Evolutionary conservation across 192 early-diverging fungal species (phyloP).

Genomic region (Backusella tarrabulga): DNA sequence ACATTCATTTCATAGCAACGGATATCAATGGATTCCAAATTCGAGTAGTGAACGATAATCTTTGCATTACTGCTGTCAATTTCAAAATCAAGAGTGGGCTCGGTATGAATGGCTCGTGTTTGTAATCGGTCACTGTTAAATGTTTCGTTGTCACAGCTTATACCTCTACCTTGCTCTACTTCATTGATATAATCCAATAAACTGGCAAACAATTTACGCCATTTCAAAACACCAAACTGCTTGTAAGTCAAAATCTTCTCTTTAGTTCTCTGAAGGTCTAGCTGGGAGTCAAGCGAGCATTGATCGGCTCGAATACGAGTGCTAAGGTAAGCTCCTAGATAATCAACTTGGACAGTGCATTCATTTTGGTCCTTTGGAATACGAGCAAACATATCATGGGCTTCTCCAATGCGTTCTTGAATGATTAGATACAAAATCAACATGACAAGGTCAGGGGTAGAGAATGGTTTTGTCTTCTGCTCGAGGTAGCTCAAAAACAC

Average conservation of each 20-base stretch:
- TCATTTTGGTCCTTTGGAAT: slow-evolving; percentile 7
- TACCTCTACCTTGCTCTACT: slow-evolving; percentile 8
- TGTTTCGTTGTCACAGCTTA: neutral
- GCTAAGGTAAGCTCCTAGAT: slow-evolving; percentile 44
- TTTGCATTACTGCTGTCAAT: slow-evolving; percentile 23
- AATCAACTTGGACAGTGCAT: slow-evolving; percentile 41
- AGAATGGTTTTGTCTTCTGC: slow-evolving; percentile 23
- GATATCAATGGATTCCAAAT: slow-evolving; percentile 33
- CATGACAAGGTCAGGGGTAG: slow-evolving; percentile 33
- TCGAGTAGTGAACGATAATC: slow-evolving; percentile 31
- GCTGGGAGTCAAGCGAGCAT: neutral
- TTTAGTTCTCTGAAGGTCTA: slow-evolving; percentile 23
- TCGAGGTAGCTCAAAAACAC: slow-evolving; percentile 34
- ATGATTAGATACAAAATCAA: slow-evolving; percentile 41
- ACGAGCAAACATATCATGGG: slow-evolving; percentile 22
- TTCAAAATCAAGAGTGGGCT: slow-evolving; percentile 41
- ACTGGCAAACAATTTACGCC: slow-evolving; percentile 40
- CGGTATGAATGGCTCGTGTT: slow-evolving; percentile 17
- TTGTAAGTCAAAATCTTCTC: slow-evolving; percentile 34
- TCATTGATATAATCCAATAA: slow-evolving; percentile 39
- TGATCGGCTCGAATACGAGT: slow-evolving; percentile 33
- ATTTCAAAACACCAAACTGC: slow-evolving; percentile 38
- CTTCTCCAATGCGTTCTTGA: slow-evolving; percentile 48
- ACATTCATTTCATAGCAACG: slow-evolving; percentile 47
- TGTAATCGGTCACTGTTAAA: neutral